Evolutionary conservation across 2,329 filamentous ascomycete genomes (phyloP).

Genomic region (Venturia nashicola): DNA sequence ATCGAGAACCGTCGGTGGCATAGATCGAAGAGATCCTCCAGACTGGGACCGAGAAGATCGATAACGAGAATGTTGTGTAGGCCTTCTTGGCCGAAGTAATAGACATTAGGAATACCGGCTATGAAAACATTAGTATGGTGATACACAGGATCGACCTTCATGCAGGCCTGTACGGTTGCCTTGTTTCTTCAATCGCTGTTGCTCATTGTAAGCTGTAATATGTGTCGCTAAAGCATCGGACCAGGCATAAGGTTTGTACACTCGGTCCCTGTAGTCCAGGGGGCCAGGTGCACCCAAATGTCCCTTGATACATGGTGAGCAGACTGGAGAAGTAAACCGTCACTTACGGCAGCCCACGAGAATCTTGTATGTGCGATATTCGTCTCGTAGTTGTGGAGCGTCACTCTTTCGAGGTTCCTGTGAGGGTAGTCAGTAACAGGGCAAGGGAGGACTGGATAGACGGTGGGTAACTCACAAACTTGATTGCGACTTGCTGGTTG

Average conservation of each 20-base stretch:
- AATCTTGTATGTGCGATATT: slow-evolving; percentile 99
- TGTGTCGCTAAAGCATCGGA: neutral
- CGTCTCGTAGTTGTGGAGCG: slow-evolving; percentile 91
- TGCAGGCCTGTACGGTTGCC: neutral
- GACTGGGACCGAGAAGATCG: slow-evolving; percentile 83
- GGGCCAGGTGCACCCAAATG: neutral
- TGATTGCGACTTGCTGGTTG: slow-evolving; percentile 98
- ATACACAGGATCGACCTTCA: slow-evolving; percentile 21
- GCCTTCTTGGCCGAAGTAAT: slow-evolving; percentile 97
- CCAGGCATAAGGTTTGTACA: neutral
- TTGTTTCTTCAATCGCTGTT: no score
- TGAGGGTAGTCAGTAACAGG: neutral
- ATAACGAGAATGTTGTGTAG: slow-evolving; percentile 98
- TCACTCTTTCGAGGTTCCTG: slow-evolving; percentile 98
- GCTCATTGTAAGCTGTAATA: neutral
- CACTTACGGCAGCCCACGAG: slow-evolving; percentile 95
- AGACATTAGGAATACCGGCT: slow-evolving; percentile 98
- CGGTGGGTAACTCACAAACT: slow-evolving; percentile 61
- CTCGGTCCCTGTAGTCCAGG: neutral
- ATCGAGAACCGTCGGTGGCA: slow-evolving; percentile 90
- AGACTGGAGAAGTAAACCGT: neutral
- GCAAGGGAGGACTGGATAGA: neutral
- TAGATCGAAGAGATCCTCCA: slow-evolving; percentile 95
- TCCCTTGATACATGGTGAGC: slow-evolving; percentile 5
- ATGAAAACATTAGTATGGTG: slow-evolving; percentile 11